Percentiles rank a stretch among this genome's conserved stretches.
phyloP scores from a whole-genome alignment of 192 early-diverging fungal species.

The Mortierella claussenii region DNA sequence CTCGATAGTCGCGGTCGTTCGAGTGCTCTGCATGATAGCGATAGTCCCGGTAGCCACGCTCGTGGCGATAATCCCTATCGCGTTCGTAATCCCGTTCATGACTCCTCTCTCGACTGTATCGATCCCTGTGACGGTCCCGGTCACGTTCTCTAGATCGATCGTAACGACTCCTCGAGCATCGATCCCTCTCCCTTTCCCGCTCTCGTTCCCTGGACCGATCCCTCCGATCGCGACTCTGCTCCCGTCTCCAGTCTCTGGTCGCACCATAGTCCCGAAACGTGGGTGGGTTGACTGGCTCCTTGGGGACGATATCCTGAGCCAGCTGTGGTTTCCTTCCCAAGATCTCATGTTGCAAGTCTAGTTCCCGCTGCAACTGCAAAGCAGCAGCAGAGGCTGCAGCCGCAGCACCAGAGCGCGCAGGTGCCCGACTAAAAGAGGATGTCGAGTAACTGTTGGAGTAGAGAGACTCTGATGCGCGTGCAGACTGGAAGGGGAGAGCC shows the following conservation, averaged over 20 bases:
- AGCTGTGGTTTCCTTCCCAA: slow-evolving; percentile 47
- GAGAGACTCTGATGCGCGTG: slow-evolving; percentile 46
- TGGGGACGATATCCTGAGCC: slow-evolving; percentile 45
- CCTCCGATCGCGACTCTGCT: slow-evolving; percentile 48
- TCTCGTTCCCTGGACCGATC: slow-evolving; percentile 47
- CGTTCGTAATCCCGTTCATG: slow-evolving; percentile 42
- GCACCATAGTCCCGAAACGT: slow-evolving; percentile 51
- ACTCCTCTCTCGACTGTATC: slow-evolving; percentile 40
- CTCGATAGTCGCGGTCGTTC: slow-evolving; percentile 24
- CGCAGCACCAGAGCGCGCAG: slow-evolving; percentile 36
- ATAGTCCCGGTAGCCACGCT: slow-evolving; percentile 41
- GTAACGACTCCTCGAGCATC: slow-evolving; percentile 36
- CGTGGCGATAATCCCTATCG: slow-evolving; percentile 37
- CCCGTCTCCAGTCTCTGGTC: slow-evolving; percentile 45
- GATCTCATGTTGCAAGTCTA: slow-evolving; percentile 48
- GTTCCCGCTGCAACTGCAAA: slow-evolving; percentile 33
- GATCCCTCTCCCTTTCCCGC: slow-evolving; percentile 39
- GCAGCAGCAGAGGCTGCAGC: slow-evolving; percentile 46
- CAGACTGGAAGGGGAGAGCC: slow-evolving; percentile 45
- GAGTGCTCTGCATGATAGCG: slow-evolving; percentile 26
- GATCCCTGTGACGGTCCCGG: slow-evolving; percentile 34
- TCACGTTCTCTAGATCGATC: slow-evolving; percentile 38
- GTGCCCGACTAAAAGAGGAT: slow-evolving; percentile 19
- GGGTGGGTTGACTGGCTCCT: slow-evolving; percentile 39
- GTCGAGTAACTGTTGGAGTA: slow-evolving; percentile 26